Evolutionary conservation across 345 rosid species (phyloP), one percentile per base, ranked within the genome.

Genomic region (Turritis glabra): DNA sequence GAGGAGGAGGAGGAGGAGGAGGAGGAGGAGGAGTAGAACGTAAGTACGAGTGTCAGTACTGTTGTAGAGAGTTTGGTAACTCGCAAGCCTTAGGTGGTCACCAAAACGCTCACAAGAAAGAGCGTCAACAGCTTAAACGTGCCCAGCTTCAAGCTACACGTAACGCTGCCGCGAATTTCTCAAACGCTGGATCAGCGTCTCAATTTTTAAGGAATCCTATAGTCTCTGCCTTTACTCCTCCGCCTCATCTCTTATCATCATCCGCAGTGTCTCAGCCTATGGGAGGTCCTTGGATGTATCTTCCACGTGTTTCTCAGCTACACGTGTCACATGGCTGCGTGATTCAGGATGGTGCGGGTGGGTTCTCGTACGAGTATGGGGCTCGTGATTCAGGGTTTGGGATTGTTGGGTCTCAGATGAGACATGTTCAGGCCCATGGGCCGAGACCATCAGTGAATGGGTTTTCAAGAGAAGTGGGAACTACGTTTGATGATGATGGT

Each of bases 91-190:
- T 89, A 6, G 96, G 96, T 0, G 96, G 96, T 73, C 92, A 89
- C 78, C 92, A 89, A 77, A 89, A 89, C 88, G 95, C 95, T 4
- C 95, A 89, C 81, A 89, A 89, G 79, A 89, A 86, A 81, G 95
- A 89, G 66, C 71, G 96, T 65, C 96, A 89, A 64, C 96, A 89
- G 73, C 83, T 87, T 40, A 89, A 89, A 72, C 85, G 90, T 9
- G 92, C 92, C 37, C 95, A 89, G 72, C 76, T 89, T 55, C 96
- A 86, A 59, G 92, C 90, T 48, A 65, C 84, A 17, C 62, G 96
- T 18, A 83, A 78, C 80, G 89, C 87, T 5, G 88, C 90, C 46
- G 84, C 74, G 10, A 75, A 40, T 47, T 75, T 7, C 25, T 67
- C 88, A 3, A 84, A 84, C 53, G 85, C 66, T 19, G 51, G 48